These are phyloP conservation scores for Schwanniomyces etchellsii DNA, from an alignment of 1,139 yeast species.

Conservation along the genomic window DNA sequence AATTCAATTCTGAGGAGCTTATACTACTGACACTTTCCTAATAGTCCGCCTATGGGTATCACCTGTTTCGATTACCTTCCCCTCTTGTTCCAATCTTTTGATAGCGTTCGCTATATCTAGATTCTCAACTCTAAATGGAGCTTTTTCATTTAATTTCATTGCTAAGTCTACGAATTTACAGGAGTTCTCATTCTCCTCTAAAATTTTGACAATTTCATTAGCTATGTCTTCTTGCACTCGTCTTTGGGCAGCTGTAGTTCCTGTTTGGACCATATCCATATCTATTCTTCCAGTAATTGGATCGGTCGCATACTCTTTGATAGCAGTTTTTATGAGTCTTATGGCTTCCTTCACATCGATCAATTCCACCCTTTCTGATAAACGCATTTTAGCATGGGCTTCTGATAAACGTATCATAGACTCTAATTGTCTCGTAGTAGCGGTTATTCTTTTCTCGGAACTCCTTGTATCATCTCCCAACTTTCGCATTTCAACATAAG, in stretches of 20 bases:
- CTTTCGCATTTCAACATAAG: slow-evolving; percentile 91
- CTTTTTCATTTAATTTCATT: slow-evolving; percentile 61
- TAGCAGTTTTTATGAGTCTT: slow-evolving; percentile 84
- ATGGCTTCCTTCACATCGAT: slow-evolving; percentile 94
- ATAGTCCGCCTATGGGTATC: slow-evolving; percentile 68
- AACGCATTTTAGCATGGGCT: slow-evolving; percentile 96
- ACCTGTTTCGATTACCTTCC: slow-evolving; percentile 65
- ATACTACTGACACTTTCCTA: slow-evolving; percentile 37
- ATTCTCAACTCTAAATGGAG: slow-evolving; percentile 65
- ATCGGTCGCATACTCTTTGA: slow-evolving; percentile 96
- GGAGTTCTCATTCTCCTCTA: slow-evolving; percentile 37
- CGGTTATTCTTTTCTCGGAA: slow-evolving; percentile 88
- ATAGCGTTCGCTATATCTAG: slow-evolving; percentile 65
- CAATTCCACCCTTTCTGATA: slow-evolving; percentile 63
- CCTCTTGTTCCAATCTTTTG: slow-evolving; percentile 70
- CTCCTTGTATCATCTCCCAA: slow-evolving; percentile 88
- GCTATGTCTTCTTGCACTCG: slow-evolving; percentile 70
- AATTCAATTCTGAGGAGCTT: no score
- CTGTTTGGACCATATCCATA: slow-evolving; percentile 96
- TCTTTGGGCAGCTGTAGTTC: slow-evolving; percentile 86
- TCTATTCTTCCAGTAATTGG: slow-evolving; percentile 95
- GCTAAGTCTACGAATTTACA: slow-evolving; percentile 61
- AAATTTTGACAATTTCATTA: slow-evolving; percentile 48
- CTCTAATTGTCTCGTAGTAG: slow-evolving; percentile 95
- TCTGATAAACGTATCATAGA: slow-evolving; percentile 92